Evolutionary conservation across 768 basidiomycete genomes (phyloP), one percentile per base, ranked within the genome.

Genomic region (Lanmaoa rubissima): DNA sequence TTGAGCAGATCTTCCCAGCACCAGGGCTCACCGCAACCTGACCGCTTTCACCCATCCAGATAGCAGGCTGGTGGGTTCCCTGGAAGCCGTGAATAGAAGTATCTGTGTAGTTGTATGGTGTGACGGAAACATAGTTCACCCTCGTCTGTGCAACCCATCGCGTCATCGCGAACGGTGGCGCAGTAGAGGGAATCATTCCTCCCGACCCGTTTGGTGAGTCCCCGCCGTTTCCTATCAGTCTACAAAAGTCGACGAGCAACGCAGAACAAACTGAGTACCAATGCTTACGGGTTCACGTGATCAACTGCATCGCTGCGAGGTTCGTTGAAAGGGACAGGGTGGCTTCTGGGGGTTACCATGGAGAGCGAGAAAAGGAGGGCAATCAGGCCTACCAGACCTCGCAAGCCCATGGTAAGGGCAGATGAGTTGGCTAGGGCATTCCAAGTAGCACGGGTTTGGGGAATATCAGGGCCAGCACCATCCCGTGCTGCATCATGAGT

Each of bases 1-100:
- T 74, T 10, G 78, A 73, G 40, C 78, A 77, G 1, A 90, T 74
- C 4, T 65, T 54, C 17, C 80, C 79, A 9, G 70, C 69, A 7
- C 88, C 87, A 12, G 88, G 87, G 31, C 79, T 77, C 26, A 90
- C 75, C 5, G 81, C 76, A 3, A 85, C 80, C 46, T 82, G 81
- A 0, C 81, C 88, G 59, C 83, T 88, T 62, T 89, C 88, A 3
- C 87, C 90, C 90, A 93, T 92, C 90, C 90, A 92, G 38, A 93
- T 92, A 1, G 91, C 91, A 12, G 90, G 90, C 61, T 91, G 91
- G 52, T 90, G 84, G 4, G 90, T 92, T 5, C 82, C 90, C 46
- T 87, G 82, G 63, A 92, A 91, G 1, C 91, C 90, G 61, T 89
- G 85, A 4, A 92, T 81, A 13, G 63, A 65, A 0, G 69, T 73